Base-by-base conservation (phyloP, 2,329 filamentous ascomycete genomes). In the Paracamarosporium sp. region DNA sequence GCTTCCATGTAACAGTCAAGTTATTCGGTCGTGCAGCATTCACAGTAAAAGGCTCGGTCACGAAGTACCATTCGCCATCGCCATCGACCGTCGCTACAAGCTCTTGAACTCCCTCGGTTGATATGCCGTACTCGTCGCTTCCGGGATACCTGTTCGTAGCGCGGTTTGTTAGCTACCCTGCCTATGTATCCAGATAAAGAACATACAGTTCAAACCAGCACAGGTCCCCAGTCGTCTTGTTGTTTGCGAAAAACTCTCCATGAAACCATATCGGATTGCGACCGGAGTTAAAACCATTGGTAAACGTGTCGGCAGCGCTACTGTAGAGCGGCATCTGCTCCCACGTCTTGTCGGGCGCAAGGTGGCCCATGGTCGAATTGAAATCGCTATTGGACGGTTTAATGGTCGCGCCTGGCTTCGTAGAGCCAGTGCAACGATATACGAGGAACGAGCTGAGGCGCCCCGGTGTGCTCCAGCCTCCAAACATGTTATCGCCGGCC, bases 191-290 rank as follows among this genome's bases (percentile, higher is more conserved):
- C 17, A 17, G 30, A 17, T 13, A 8, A 22, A 13, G 20, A 12
- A 35, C 45, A 20, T 36, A 48, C 45, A 48, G 15, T 30, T 48
- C 45, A 36, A 48, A 48, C 45, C 45, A 48, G 30, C 45, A 48
- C 45, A 48, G 12, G 30, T 48, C 45, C 5, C 45, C 45, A 11
- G 45, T 48, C 5, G 45, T 48, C 20, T 48, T 28, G 11, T 48
- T 48, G 45, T 48, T 48, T 6, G 28, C 45, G n/a, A 36, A 36
- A 20, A 48, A 48, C 3, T 48, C 45, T 12, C 45, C 45, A 6
- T 48, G 45, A 2, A 48, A 25, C 45, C 45, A 48, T 15, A 48
- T 48, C 20, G 45, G 45, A 27, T 48, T 48, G 7, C 30, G 13
- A 5, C 45, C 45, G 3, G 45, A 22, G 13, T 48, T 36, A 4